Evolutionary conservation across 2,329 filamentous ascomycete species (phyloP).

Genomic region (Camptophora hylomeconis): DNA sequence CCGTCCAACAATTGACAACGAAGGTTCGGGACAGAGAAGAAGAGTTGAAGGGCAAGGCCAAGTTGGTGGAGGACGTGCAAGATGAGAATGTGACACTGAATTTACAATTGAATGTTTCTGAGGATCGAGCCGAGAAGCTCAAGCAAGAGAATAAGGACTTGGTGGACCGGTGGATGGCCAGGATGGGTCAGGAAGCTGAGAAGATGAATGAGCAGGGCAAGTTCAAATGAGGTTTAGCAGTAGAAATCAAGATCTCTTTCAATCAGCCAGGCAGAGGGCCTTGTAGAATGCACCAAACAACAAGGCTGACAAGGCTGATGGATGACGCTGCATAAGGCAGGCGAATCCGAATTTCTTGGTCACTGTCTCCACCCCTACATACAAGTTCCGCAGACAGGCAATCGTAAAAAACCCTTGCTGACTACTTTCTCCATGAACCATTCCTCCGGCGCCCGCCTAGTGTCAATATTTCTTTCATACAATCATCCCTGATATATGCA

Average conservation of each 20-base stretch:
- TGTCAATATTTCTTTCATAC: no score
- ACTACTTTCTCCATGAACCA: no score
- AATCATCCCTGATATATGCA: no score
- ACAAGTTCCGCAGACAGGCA: no score
- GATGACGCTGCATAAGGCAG: no score
- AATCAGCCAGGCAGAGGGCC: constrained; percentile 1
- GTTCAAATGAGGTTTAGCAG: constrained; percentile 10
- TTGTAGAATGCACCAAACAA: no score
- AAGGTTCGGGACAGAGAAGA: constrained; percentile 71
- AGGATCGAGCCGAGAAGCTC: constrained; percentile 59
- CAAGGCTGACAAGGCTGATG: no score
- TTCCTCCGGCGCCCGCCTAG: no score
- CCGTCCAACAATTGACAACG: constrained; percentile 48
- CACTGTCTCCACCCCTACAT: no score
- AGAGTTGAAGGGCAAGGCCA: constrained; percentile 71
- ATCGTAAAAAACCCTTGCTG: no score
- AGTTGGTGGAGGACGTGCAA: constrained; percentile 76
- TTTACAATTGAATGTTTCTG: constrained; percentile 74
- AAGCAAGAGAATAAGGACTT: constrained; percentile 77
- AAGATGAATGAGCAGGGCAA: constrained; percentile 59
- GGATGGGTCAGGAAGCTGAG: constrained; percentile 75
- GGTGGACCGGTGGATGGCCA: constrained; percentile 80
- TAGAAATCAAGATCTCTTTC: not conserved
- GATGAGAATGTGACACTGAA: constrained; percentile 85
- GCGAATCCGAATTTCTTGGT: no score